Percentiles rank a stretch among this genome's conserved stretches.
Evolutionary conservation across 2,329 filamentous ascomycete genomes (phyloP).

Genomic region (Hysterium pulicare): DNA sequence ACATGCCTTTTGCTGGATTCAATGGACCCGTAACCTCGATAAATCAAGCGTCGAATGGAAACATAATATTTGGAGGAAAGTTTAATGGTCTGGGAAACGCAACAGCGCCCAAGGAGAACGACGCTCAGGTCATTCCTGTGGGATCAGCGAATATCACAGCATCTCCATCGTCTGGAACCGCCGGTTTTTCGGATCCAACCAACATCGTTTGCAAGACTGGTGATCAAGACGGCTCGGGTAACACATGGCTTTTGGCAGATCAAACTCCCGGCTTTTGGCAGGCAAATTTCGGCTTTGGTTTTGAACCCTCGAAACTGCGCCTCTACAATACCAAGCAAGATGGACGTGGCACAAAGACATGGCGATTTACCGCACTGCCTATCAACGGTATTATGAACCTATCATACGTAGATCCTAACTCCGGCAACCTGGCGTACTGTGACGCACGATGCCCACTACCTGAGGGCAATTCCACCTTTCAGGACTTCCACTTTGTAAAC

Average conservation of each 20-base stretch:
- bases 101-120: conserved; percentile 62
- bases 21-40: conserved; percentile 91
- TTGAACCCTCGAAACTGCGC: conserved; percentile 80
- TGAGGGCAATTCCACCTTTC: conserved; percentile 62
- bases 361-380: conserved; percentile 79
- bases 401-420: conserved; percentile 79
- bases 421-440: conserved; percentile 67
- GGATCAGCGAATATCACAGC: conserved; percentile 71
- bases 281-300: conserved; percentile 77
- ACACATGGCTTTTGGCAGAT: conserved; percentile 79
- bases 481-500: conserved; percentile 93
- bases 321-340: conserved; percentile 84
- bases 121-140: conserved; percentile 80
- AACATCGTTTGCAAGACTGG: conserved; percentile 79
- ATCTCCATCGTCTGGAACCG: conserved; percentile 57
- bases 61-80: conserved; percentile 86
- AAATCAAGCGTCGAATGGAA: conserved; percentile 70
- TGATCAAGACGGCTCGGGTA: conserved; percentile 63
- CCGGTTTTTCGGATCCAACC: conserved; percentile 69
- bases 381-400: conserved; percentile 94
- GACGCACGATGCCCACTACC: conserved; percentile 83
- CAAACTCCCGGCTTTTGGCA: conserved; percentile 75
- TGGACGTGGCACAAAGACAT: conserved; percentile 83
- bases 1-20: conserved; percentile 87
- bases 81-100: conserved; percentile 88